These are phyloP conservation scores for Rhinocladiella mackenziei DNA, from an alignment of 2,329 filamentous ascomycete genomes.

Conservation along the genomic window DNA sequence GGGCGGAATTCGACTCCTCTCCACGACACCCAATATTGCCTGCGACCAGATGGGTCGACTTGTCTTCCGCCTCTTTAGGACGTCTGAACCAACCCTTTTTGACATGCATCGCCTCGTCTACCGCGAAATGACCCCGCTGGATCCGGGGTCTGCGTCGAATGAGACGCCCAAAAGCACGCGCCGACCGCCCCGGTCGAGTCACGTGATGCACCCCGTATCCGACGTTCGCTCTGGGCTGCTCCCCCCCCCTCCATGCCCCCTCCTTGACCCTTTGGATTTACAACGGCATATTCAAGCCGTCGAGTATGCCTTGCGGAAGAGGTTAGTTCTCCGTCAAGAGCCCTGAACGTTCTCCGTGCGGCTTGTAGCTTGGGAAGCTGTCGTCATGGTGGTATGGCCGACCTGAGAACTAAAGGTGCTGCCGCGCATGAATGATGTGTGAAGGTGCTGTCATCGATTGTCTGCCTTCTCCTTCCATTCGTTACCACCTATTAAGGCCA, in stretches of 20 bases:
- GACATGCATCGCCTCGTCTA: not conserved
- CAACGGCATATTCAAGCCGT: not conserved
- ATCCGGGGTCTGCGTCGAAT: not conserved
- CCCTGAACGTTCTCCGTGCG: not conserved
- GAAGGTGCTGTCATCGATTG: slow-evolving; percentile 4
- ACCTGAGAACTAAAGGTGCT: not conserved
- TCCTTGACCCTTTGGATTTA: not conserved
- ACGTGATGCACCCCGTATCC: not conserved
- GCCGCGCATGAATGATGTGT: slow-evolving; percentile 7
- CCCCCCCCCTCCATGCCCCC: no score
- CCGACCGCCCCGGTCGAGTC: not conserved
- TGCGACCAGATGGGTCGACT: slow-evolving; percentile 1
- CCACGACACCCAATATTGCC: slow-evolving; percentile 2
- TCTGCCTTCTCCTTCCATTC: slow-evolving; percentile 5
- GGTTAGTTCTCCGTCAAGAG: not conserved
- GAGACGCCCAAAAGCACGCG: not conserved
- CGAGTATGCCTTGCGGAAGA: not conserved
- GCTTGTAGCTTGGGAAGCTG: slow-evolving; percentile 7
- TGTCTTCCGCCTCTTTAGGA: no score
- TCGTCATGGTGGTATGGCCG: slow-evolving; percentile 1
- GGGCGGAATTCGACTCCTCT: slow-evolving; percentile 1
- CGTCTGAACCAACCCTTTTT: not conserved
- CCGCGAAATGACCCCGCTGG: not conserved
- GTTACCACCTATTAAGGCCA: slow-evolving; percentile 6
- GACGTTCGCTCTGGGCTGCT: no score